Evolutionary conservation across 805 yeast genomes (phyloP), one percentile per base, ranked within the genome.

Genomic region (Kuraishia cidri): DNA sequence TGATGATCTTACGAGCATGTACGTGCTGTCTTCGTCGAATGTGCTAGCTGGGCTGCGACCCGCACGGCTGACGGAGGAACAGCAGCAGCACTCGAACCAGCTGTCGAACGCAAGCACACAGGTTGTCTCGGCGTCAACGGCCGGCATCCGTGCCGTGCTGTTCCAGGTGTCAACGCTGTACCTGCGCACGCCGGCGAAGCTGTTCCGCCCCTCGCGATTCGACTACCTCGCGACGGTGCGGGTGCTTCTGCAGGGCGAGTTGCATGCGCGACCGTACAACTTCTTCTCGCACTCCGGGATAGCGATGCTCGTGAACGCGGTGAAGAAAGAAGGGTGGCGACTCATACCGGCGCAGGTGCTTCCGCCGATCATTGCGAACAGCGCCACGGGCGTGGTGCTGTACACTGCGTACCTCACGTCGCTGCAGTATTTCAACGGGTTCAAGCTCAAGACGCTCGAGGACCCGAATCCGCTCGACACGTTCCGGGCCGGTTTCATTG

Each of bases 351-450:
- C 84, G 39, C 80, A 78, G 38, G 77, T 87, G 2, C 54, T 88
- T 15, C 97, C 97, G 2, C 97, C 97, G 1, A 57, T 90, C 28
- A 39, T 88, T 2, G 94, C 94, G 11, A 90, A 90, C 50, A 81
- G 94, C 11, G 79, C 81, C n/a, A 79, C 94, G 1, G 97, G 97
- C 2, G 58, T 85, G 6, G 82, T 87, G 2, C 61, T 90, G 11
- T 90, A 90, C 51, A 82, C 94, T 0, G 72, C 95, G 0, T 90
- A 90, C 49, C 62, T 88, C 42, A 64, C 75, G 0, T 55, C 72
- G 1, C 52, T 80, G 26, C 70, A 63, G 33, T 45, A 48, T 33
- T 58, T 57, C 27, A 60, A 52, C 22, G 45, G 49, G 1, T 29
- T 33, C 6, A 45, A 39, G 11, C 31, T 36, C 23, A 46, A 37